Evolutionary conservation across 1,284 basidiomycete species (phyloP).

Genomic region (Melampsora americana): DNA sequence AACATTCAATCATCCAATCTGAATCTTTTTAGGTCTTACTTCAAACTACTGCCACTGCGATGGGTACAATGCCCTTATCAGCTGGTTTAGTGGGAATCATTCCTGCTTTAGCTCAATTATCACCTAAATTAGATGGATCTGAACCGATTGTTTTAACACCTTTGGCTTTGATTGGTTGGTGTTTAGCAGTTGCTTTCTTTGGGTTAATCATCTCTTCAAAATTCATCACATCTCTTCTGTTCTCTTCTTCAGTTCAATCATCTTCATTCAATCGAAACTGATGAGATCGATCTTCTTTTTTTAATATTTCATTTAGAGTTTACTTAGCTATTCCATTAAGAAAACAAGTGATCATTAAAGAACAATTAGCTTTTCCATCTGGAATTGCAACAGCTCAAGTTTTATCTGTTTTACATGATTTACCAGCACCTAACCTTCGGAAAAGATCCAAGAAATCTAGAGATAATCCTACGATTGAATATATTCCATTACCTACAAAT

Average conservation of each 20-base stretch:
- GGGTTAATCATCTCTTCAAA: slow-evolving; percentile 60
- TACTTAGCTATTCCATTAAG: slow-evolving; percentile 89
- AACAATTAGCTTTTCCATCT: slow-evolving; percentile 86
- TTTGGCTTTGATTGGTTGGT: slow-evolving; percentile 73
- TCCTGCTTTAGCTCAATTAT: slow-evolving; percentile 77
- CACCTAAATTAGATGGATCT: slow-evolving; percentile 69
- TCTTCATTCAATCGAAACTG: neutral
- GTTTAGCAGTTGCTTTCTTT: slow-evolving; percentile 82
- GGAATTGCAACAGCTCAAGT: slow-evolving; percentile 93
- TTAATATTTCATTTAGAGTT: slow-evolving; percentile 61
- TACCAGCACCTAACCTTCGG: slow-evolving; percentile 58
- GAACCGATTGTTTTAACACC: slow-evolving; percentile 72
- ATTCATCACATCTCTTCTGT: neutral
- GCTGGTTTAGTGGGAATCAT: slow-evolving; percentile 93
- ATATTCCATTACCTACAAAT: neutral
- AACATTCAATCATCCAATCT: slow-evolving; percentile 71
- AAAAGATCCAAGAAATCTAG: neutral
- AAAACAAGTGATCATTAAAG: slow-evolving; percentile 91
- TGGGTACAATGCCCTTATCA: slow-evolving; percentile 74
- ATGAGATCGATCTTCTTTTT: neutral
- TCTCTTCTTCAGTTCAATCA: too few relatives aligned
- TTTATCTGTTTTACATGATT: slow-evolving; percentile 80
- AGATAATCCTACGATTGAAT: neutral
- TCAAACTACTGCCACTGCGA: slow-evolving; percentile 92
- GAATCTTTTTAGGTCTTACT: slow-evolving; percentile 62